Base-by-base conservation (phyloP, 257 asterid species). In the Gynochthodes officinalis region DNA sequence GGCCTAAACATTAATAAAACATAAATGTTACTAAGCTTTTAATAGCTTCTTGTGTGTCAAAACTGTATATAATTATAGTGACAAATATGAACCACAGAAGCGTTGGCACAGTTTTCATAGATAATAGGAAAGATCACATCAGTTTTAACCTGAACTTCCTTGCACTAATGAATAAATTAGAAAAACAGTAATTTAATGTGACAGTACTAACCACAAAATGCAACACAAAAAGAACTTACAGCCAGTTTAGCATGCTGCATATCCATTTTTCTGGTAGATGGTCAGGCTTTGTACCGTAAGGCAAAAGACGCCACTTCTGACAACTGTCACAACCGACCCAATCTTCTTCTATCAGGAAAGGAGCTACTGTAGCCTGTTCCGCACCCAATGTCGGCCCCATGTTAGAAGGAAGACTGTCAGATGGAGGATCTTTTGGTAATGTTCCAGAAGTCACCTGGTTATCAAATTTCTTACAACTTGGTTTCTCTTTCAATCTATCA, bases 211-310 rank as follows among this genome's bases (percentile, higher is more conserved):
- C 39, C 50, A 58, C 33, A 40, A 77, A 44, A 68, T 73, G 70
- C 68, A 61, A 43, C 74, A 78, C 11, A 52, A 43, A 77, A 73
- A 78, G 44, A 82, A 83, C 97, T 91, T 89, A 94, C 99, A 94
- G 96, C 99, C 99, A 91, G 78, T 87, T 49, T 62, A 76, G 87
- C 99, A 94, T 87, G 86, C 88, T 79, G 88, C 99, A 94, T 33
- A 78, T 32, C 97, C 99, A 94, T 73, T 83, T 84, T 5, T 87
- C 93, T 42, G 96, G 97, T 60, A 89, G 83, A 40, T 86, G 79
- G 39, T 83, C 84, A 40, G 90, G 70, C 78, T 54, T 76, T 54
- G 70, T 82, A 66, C 95, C 96, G 40, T 69, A 78, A 12, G 99
- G 96, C 55, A 93, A 75, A 79, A 87, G 93, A 63, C 96, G 92